phyloP scores from a whole-genome alignment of 176 grass and related monocot species.

The Stipa capillata region DNA sequence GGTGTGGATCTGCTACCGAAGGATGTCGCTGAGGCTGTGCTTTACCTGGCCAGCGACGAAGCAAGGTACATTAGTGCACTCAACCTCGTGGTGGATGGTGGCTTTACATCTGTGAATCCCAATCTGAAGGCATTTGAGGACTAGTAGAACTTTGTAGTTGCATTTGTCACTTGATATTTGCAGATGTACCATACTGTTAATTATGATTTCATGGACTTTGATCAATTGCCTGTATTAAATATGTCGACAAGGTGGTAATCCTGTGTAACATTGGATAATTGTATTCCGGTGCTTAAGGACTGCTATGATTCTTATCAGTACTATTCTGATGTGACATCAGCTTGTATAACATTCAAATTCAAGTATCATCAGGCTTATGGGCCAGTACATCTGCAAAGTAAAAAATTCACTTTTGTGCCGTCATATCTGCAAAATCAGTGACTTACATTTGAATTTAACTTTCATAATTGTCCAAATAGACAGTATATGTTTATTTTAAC shows the following conservation, averaged over 20 bases:
- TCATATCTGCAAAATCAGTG: too few species aligned
- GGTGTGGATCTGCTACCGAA: constrained; percentile 33
- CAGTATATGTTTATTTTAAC: neutral
- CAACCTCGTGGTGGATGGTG: constrained; percentile 64
- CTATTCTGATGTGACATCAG: neutral
- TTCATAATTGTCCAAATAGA: too few species aligned
- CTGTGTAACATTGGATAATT: neutral
- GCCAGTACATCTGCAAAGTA: neutral
- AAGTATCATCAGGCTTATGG: neutral
- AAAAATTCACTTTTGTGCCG: too few species aligned
- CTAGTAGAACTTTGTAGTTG: neutral
- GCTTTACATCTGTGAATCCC: constrained; percentile 33
- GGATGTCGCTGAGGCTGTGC: constrained; percentile 63
- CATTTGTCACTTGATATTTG: neutral
- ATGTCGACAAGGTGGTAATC: neutral
- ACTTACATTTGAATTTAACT: neutral
- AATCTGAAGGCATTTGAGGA: constrained; percentile 37
- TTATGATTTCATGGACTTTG: neutral
- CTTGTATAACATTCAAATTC: neutral
- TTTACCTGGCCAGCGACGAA: constrained; percentile 76
- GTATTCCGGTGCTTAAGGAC: neutral
- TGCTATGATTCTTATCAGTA: neutral
- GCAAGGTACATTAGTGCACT: constrained; percentile 55
- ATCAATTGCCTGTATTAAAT: neutral
- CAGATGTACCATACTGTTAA: neutral